Evolutionary conservation across 805 yeast species (phyloP).

Genomic region (Clavispora phyllophila): DNA sequence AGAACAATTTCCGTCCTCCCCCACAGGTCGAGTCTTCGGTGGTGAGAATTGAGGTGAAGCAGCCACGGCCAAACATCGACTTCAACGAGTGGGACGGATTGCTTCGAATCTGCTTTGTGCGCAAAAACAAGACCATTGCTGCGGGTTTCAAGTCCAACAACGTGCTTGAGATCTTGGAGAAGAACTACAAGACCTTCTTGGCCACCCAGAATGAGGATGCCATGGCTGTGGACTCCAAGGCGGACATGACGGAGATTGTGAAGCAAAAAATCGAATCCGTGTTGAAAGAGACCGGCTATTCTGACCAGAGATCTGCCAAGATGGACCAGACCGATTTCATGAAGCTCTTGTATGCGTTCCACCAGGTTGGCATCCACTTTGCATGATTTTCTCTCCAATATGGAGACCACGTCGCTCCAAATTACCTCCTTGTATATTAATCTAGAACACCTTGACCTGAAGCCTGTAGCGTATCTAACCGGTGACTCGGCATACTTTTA

Average conservation of each 20-base stretch:
- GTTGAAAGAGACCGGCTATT: constrained; percentile 69
- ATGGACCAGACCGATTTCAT: constrained; percentile 94
- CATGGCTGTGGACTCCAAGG: constrained; percentile 34
- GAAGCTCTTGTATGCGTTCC: constrained; percentile 82
- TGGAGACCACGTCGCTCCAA: too few species aligned
- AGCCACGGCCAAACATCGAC: constrained; percentile 91
- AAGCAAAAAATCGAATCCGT: constrained; percentile 71
- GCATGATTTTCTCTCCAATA: constrained; percentile 42
- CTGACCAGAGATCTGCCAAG: constrained; percentile 87
- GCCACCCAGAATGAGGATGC: constrained; percentile 44
- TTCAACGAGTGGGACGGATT: constrained; percentile 97
- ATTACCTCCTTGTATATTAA: not conserved
- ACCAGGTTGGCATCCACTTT: constrained; percentile 95
- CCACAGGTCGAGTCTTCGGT: constrained; percentile 98
- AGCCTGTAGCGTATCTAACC: too few species aligned
- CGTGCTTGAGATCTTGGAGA: constrained; percentile 74
- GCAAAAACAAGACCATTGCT: constrained; percentile 88
- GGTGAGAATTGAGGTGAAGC: constrained; percentile 86
- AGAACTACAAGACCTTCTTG: constrained; percentile 79
- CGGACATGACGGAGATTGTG: constrained; percentile 45
- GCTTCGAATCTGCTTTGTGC: constrained; percentile 81
- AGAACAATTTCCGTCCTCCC: constrained; percentile 94
- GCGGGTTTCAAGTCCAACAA: constrained; percentile 88
- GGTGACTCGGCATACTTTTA: too few species aligned
- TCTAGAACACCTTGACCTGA: not conserved